Conservation (phyloP, 495 filamentous ascomycete species). For the Penicillium malachiteum region DNA sequence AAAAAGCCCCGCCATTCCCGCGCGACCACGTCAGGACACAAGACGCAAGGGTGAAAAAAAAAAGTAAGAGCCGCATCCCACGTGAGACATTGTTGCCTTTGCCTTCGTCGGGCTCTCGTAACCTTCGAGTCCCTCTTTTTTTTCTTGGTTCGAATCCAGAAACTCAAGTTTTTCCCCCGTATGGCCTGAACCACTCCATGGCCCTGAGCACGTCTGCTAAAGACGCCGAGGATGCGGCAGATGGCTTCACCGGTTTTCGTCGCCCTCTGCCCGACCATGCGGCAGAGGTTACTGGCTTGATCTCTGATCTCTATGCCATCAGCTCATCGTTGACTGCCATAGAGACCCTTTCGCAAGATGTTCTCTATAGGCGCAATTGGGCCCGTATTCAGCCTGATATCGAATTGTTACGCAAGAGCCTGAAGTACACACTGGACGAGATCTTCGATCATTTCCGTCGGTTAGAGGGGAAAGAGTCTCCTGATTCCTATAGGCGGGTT, state of each 20-base stretch:
- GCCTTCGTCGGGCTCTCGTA: background rate
- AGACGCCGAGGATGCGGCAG: slow-evolving; percentile 53
- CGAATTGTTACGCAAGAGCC: slow-evolving; percentile 42
- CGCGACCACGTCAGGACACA: slow-evolving; percentile 29
- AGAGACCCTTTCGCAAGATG: slow-evolving; percentile 34
- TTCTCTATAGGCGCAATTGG: slow-evolving; percentile 34
- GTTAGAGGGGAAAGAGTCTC: slow-evolving; percentile 38
- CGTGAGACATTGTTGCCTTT: slow-evolving; percentile 15
- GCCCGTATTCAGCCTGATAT: slow-evolving; percentile 43
- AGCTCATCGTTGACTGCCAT: slow-evolving; percentile 50
- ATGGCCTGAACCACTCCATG: slow-evolving; percentile 36
- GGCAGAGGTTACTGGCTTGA: slow-evolving; percentile 54
- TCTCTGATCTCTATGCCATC: slow-evolving; percentile 56
- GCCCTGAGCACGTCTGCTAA: slow-evolving; percentile 50
- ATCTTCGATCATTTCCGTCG: slow-evolving; percentile 51
- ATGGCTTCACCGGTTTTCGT: slow-evolving; percentile 51
- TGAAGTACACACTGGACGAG: slow-evolving; percentile 54
- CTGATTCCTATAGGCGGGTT: slow-evolving; percentile 43
- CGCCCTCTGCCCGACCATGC: slow-evolving; percentile 50
- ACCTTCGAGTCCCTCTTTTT: slow-evolving; percentile 1
- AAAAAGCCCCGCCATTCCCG: slow-evolving; percentile 29
- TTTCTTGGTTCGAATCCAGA: slow-evolving; percentile 1
- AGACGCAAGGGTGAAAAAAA: slow-evolving; percentile 14
- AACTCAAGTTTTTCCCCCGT: slow-evolving; percentile 2
- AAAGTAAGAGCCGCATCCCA: slow-evolving; percentile 26